These are phyloP conservation scores for Rusavskia elegans DNA, from an alignment of 495 filamentous ascomycete genomes.

Conservation along the genomic window DNA sequence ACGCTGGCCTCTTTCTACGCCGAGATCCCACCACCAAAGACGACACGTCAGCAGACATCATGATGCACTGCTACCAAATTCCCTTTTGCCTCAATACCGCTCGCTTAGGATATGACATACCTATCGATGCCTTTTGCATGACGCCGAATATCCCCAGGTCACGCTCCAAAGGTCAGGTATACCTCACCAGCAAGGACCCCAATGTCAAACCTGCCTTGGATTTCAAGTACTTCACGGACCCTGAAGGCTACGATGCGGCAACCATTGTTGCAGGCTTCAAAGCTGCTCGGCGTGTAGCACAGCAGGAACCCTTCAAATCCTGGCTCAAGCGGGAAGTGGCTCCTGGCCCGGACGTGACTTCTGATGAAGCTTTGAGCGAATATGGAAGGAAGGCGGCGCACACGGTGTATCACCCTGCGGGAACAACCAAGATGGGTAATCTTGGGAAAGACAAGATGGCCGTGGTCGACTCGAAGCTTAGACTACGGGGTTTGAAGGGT, in stretches of 20 bases:
- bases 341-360: constrained; percentile 49
- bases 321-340: constrained; percentile 73
- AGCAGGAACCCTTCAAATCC: constrained; percentile 54
- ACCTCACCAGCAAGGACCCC: constrained; percentile 54
- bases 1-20: constrained; percentile 70
- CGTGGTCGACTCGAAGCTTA: constrained; percentile 42
- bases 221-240: constrained; percentile 80
- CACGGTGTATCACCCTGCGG: constrained; percentile 75
- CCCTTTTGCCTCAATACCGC: constrained; percentile 59
- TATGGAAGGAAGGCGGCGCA: constrained; percentile 62
- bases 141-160: constrained; percentile 79
- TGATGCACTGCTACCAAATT: constrained; percentile 91
- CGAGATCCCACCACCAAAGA: constrained; percentile 47
- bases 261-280: constrained; percentile 66
- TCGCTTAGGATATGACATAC: constrained; percentile 59
- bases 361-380: constrained; percentile 56
- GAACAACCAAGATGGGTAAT: constrained; percentile 79
- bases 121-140: constrained; percentile 76
- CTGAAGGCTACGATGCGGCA: constrained; percentile 66
- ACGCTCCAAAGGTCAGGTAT: constrained; percentile 55
- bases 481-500: constrained; percentile 38
- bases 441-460: constrained; percentile 42
- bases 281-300: constrained; percentile 53
- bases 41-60: constrained; percentile 54
- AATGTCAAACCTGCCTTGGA: constrained; percentile 64